phyloP scores from a whole-genome alignment of 148 eudicot species.

The Nyssa sinensis region DNA sequence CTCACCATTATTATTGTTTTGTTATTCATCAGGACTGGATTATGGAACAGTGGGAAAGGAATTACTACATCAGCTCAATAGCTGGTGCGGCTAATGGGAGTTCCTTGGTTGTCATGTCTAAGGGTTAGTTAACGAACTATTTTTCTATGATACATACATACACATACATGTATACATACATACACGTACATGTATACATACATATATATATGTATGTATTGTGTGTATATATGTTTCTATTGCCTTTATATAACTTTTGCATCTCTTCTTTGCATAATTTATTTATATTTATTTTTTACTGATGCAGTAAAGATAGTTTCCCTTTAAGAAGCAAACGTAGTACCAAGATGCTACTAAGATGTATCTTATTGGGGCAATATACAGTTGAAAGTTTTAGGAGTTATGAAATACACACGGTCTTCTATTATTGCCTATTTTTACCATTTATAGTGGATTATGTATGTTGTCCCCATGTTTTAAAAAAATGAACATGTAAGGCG shows the following conservation, averaged over 20 bases:
- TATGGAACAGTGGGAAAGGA: constrained; percentile 58
- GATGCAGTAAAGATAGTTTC: neutral
- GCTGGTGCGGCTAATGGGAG: constrained; percentile 54
- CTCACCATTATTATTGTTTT: neutral
- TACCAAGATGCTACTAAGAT: neutral
- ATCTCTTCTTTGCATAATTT: neutral
- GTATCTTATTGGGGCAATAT: neutral
- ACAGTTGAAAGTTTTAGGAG: neutral
- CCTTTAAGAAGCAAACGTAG: neutral
- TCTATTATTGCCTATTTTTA: neutral
- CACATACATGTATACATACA: no score
- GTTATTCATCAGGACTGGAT: constrained; percentile 64
- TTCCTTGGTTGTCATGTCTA: constrained; percentile 54
- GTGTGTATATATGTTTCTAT: neutral
- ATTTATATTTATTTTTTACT: neutral
- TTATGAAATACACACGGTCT: neutral
- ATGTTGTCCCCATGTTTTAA: neutral
- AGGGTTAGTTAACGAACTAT: constrained; percentile 27
- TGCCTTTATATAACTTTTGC: neutral
- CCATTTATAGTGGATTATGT: neutral
- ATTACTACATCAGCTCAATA: constrained; percentile 44
- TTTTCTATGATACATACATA: neutral
- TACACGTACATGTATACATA: no score
- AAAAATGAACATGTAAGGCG: no score
- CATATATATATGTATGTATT: neutral